Base-by-base conservation (phyloP, 805 yeast species). In the Kodamaea restingae region DNA sequence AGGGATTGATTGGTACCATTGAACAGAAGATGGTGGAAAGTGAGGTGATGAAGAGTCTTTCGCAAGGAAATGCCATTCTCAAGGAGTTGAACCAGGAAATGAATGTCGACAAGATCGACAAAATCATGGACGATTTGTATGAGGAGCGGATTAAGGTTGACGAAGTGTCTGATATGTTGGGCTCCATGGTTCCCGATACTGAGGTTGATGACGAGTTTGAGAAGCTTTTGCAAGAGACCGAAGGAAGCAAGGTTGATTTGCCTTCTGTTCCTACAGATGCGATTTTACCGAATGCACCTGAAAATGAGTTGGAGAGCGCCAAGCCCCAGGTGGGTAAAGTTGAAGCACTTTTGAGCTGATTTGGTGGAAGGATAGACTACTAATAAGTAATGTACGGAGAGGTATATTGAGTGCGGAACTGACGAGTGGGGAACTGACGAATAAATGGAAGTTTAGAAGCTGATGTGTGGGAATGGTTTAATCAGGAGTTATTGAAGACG, bases 21-120 rank as follows among this genome's bases (percentile, higher is more conserved):
- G 98, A 93, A 60, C 88, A 88, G 64, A 91, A 95, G 52, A 63
- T 87, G 42, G 80, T 93, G 22, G 98, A 93, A 56, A 78, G 80
- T 46, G 95, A 88, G 51, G 88, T 93, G 30, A 49, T 90, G 3
- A 75, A 74, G 42, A 96, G 97, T 0, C 65, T 93, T 21, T 72
- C 80, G 49, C 81, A 83, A 47, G 98, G 98, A 17, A 88, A 84
- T 54, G 63, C 71, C 37, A 86, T 87, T 9, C 72, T 93, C 49
- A 81, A 75, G 47, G 79, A 77, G 49, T 69, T 93, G 43, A 93
- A 93, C 58, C 64, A 67, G 35, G 96, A 91, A 51, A 76, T 90
- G 76, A 79, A 77, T 25, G 55, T 85, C 12, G 90, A 84, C 22
- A 76, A 77, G 49, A 83, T 88, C n/a, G 96, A 90, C 48, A 74